phyloP scores from a whole-genome alignment of 495 filamentous ascomycete species.

The Penicillium chermesinum region DNA sequence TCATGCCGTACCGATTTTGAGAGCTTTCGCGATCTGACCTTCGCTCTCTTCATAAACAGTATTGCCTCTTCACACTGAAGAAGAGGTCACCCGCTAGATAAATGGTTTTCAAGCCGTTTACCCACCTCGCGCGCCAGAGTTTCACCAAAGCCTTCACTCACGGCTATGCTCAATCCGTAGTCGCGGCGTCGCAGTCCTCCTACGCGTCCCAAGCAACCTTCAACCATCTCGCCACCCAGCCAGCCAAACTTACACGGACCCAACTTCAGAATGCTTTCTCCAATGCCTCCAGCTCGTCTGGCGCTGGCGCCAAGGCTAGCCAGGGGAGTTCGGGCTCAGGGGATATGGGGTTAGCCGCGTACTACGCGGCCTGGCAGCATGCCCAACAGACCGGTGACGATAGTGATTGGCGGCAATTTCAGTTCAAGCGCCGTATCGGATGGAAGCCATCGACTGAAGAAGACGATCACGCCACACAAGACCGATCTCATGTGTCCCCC shows the following conservation, averaged over 20 bases:
- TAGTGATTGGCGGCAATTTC: constrained; percentile 85
- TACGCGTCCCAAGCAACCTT: constrained; percentile 70
- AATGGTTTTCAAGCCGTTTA: constrained; percentile 78
- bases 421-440: constrained; percentile 78
- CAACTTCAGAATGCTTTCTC: constrained; percentile 71
- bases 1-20: no score
- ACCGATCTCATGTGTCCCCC: constrained; percentile 23
- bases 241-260: constrained; percentile 54
- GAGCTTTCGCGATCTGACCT: neutral
- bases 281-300: constrained; percentile 48
- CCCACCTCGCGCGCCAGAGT: constrained; percentile 95
- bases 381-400: constrained; percentile 65
- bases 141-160: constrained; percentile 93
- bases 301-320: constrained; percentile 42
- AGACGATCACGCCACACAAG: constrained; percentile 42
- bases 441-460: constrained; percentile 65
- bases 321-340: constrained; percentile 40
- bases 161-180: constrained; percentile 95
- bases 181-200: constrained; percentile 79
- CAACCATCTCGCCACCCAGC: constrained; percentile 47
- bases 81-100: constrained; percentile 54
- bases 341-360: constrained; percentile 67
- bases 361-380: constrained; percentile 83
- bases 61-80: constrained; percentile 48
- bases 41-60: constrained; percentile 15